phyloP scores from a whole-genome alignment of 2,329 filamentous ascomycete species.

The Cytospora paraplurivora region DNA sequence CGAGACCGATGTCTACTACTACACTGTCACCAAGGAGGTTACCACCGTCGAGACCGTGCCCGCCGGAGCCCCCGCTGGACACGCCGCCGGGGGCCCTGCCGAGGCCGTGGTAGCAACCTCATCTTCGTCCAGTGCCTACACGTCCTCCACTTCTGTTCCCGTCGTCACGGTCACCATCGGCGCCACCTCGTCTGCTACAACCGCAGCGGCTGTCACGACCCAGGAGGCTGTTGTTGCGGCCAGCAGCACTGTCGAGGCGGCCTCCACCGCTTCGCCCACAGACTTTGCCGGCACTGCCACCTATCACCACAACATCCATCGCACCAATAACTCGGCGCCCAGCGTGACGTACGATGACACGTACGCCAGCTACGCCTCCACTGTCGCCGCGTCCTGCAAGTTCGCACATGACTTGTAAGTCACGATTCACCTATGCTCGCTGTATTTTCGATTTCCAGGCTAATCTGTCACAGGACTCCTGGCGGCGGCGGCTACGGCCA shows the following conservation, averaged over 20 bases:
- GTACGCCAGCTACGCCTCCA: slow-evolving; percentile 64
- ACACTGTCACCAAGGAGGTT: slow-evolving; percentile 46
- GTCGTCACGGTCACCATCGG: neutral
- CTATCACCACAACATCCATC: slow-evolving; percentile 83
- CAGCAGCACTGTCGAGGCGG: slow-evolving; percentile 14
- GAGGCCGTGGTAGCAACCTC: neutral
- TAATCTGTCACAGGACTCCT: slow-evolving; percentile 44
- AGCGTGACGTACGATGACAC: slow-evolving; percentile 66
- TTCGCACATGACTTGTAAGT: slow-evolving; percentile 78
- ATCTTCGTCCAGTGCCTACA: slow-evolving; percentile 9
- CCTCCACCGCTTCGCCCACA: slow-evolving; percentile 30
- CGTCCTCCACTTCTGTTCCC: slow-evolving; percentile 25
- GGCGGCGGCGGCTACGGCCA: slow-evolving; percentile 77
- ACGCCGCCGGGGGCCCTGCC: neutral
- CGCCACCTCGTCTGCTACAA: slow-evolving; percentile 21
- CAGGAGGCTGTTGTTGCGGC: neutral
- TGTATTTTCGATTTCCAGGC: neutral
- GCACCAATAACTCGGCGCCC: slow-evolving; percentile 74
- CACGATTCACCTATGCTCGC: slow-evolving; percentile 23
- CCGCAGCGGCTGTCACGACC: slow-evolving; percentile 17
- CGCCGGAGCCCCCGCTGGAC: slow-evolving; percentile 21
- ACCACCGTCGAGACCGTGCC: slow-evolving; percentile 20
- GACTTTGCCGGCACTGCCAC: slow-evolving; percentile 49
- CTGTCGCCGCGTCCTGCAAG: slow-evolving; percentile 66
- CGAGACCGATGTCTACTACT: slow-evolving; percentile 47